Base-by-base conservation (phyloP, 2,329 filamentous ascomycete genomes). In the Daldinia sp. region DNA sequence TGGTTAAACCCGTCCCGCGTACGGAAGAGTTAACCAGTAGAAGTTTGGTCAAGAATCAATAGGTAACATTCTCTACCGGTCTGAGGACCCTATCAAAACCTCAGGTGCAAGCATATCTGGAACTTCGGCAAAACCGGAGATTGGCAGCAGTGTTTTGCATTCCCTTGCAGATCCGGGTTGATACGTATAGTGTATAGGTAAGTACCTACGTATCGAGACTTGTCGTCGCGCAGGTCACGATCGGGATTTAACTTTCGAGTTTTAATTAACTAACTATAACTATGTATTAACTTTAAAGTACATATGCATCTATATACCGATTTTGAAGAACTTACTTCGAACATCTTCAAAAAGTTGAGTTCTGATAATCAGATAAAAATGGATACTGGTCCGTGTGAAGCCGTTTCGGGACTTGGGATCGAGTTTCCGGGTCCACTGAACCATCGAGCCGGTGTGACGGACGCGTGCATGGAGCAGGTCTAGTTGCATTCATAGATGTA, bases 1-100 rank as follows among this genome's bases (percentile, higher is more conserved):
- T 53, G 59, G 63, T 47, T 58, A 21, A 66, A 59, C 51, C 63
- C 63, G 63, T 53, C 55, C 45, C 21, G 45, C 15, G 50, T 48
- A 11, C 63, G 56, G 45, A 56, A 47, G 50, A 27, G 13, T n/a
- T 25, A 50, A 47, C 55, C 63, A 66, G 59, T 63, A 56, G 52
- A 58, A 54, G 21, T 49, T 47, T 63, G 47, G 58, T 58, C 59
- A 64, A 47, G 54, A 69, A 69, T 66, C 51, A 63, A 54, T 30
- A 60, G 23, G 63, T 66, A 62, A 58, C 65, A 64, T 63, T 64
- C 39, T 43, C 21, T 54, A 34, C 51, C 54, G 53, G 53, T 49
- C 37, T 59, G 13, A 54, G 25, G 30, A 54, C 27, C 59, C 52
- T 67, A 68, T 66, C 63, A 64, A 37, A 55, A 47, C 60, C 63